Evolutionary conservation across 108 stramenopile species (phyloP).

Genomic region (Fragilaria crotonensis): DNA sequence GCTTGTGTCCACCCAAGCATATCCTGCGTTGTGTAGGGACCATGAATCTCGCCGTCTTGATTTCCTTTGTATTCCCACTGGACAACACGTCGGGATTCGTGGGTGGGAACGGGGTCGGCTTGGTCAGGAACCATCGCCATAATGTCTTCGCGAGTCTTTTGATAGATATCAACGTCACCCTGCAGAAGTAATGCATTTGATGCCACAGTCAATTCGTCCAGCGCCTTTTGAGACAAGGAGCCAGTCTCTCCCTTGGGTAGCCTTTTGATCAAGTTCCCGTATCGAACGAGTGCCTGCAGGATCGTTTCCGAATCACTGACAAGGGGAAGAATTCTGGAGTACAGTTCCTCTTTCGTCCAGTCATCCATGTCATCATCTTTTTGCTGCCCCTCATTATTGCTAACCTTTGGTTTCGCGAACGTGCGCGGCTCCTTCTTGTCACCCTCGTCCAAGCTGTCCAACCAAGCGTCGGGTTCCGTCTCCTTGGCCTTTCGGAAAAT

Average conservation of each 20-base stretch:
- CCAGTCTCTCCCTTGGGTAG: neutral
- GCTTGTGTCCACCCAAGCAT: conserved; percentile 71
- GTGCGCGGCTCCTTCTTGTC: conserved; percentile 10
- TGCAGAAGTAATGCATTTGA: conserved; percentile 57
- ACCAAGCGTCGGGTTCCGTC: conserved; percentile 77
- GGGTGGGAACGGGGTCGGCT: too few species aligned
- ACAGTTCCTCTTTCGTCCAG: conserved; percentile 35
- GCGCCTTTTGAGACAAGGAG: neutral
- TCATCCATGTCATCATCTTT: conserved; percentile 14
- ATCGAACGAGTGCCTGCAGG: conserved; percentile 47
- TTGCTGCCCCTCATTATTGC: conserved; percentile 6
- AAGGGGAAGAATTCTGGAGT: conserved; percentile 33
- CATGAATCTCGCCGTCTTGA: conserved; percentile 65
- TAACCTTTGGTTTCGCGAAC: conserved; percentile 6
- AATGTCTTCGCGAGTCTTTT: conserved; percentile 45
- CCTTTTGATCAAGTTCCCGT: conserved; percentile 37
- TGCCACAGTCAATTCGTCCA: conserved; percentile 59
- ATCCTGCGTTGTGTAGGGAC: conserved; percentile 70
- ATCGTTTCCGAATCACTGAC: conserved; percentile 52
- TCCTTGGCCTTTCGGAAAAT: conserved; percentile 55
- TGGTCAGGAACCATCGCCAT: conserved; percentile 18
- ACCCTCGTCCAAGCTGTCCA: conserved; percentile 38
- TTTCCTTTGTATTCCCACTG: conserved; percentile 80
- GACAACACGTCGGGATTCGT: conserved; percentile 7
- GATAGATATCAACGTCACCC: conserved; percentile 67